Conservation (phyloP, 1,284 basidiomycete genomes). For the Malassezia obtusa region DNA sequence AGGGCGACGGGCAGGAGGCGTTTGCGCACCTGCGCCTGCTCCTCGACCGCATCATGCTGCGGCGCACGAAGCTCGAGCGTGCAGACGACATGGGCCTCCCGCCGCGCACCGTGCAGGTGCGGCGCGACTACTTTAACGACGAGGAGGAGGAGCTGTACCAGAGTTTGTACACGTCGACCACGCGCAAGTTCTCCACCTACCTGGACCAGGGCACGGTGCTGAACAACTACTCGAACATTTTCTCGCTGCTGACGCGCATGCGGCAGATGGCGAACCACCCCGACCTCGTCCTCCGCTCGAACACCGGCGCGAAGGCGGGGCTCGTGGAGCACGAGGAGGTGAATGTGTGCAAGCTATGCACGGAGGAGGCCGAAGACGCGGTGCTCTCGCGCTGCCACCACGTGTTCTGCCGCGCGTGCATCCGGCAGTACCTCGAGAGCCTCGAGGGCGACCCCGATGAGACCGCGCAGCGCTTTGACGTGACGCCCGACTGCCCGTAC, state of each 20-base stretch:
- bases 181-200: slow-evolving; percentile 81
- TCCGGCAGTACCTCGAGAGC: slow-evolving; percentile 73
- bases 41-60: slow-evolving; percentile 90
- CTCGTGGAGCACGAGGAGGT: slow-evolving; percentile 42
- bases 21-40: slow-evolving; percentile 54
- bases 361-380: slow-evolving; percentile 92
- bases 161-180: slow-evolving; percentile 83
- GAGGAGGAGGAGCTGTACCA: slow-evolving; percentile 93
- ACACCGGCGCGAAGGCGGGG: slow-evolving; percentile 50
- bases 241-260: slow-evolving; percentile 51
- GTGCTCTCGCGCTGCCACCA: slow-evolving; percentile 78
- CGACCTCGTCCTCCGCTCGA: slow-evolving; percentile 85
- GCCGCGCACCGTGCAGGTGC: slow-evolving; percentile 78
- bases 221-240: slow-evolving; percentile 48
- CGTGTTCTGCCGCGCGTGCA: slow-evolving; percentile 78
- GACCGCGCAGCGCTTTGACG: not conserved
- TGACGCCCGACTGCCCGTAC: slow-evolving; percentile 76
- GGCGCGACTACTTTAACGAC: slow-evolving; percentile 85
- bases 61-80: slow-evolving; percentile 65
- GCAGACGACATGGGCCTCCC: slow-evolving; percentile 97
- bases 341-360: slow-evolving; percentile 73
- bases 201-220: slow-evolving; percentile 74
- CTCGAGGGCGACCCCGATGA: slow-evolving; percentile 17
- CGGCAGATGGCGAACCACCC: slow-evolving; percentile 54
- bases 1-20: slow-evolving; percentile 40